Percentiles rank a stretch among this genome's conserved stretches.
Conservation (phyloP, 2,329 filamentous ascomycete species). For the Thielaviopsis musarum region DNA sequence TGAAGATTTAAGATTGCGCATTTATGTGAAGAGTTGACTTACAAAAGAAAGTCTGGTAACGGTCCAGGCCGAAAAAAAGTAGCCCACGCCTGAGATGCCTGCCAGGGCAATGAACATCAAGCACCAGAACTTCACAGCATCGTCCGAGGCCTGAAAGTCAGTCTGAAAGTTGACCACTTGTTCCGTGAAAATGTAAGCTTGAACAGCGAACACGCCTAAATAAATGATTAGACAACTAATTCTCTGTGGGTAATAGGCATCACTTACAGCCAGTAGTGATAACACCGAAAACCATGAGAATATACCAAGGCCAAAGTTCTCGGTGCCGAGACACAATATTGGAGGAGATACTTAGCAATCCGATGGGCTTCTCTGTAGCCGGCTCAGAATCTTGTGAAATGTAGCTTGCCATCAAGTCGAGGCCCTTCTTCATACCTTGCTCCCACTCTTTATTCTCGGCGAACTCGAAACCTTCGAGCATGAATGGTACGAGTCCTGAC, state of each 20-base stretch:
- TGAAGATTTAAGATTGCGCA: background rate
- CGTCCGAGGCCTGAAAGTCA: background rate
- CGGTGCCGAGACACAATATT: slow-evolving; percentile 8
- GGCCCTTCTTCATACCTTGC: slow-evolving; percentile 4
- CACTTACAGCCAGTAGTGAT: slow-evolving; percentile 11
- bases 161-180: slow-evolving; percentile 11
- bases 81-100: slow-evolving; percentile 17
- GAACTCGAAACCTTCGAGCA: slow-evolving; percentile 7
- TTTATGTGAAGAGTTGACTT: background rate
- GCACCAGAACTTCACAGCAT: slow-evolving; percentile 17
- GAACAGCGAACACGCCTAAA: slow-evolving; percentile 8
- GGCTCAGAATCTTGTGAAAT: background rate
- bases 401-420: slow-evolving; percentile 7
- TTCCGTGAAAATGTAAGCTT: slow-evolving; percentile 13
- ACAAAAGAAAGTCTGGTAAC: slow-evolving; percentile 13
- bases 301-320: slow-evolving; percentile 12
- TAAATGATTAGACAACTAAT: background rate
- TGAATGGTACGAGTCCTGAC: slow-evolving; percentile 8
- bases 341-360: slow-evolving; percentile 8
- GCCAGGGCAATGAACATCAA: slow-evolving; percentile 20
- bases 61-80: slow-evolving; percentile 17
- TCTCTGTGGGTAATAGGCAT: too few species aligned
- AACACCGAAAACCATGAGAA: slow-evolving; percentile 7
- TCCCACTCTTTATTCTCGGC: slow-evolving; percentile 8
- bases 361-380: background rate